Percentiles rank a stretch among this genome's conserved stretches.
These are phyloP conservation scores for Inga laurina DNA, from an alignment of 306 rosid species.

Conservation along the genomic window DNA sequence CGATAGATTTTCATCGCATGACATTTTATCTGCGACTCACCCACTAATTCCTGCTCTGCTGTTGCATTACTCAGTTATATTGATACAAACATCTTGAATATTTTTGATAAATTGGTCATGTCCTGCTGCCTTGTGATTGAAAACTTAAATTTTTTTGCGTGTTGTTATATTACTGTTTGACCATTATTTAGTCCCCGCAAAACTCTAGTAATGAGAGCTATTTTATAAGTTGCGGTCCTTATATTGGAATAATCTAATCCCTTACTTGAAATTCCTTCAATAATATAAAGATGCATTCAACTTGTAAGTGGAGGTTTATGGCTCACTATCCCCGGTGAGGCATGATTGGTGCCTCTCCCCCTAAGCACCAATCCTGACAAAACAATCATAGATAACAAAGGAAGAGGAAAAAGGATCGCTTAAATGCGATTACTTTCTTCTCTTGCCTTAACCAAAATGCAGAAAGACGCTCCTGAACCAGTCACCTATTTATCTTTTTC, in stretches of 20 bases:
- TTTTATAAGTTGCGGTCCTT: conserved; percentile 13
- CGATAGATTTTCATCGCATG: conserved; percentile 18
- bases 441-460: conserved; percentile 46
- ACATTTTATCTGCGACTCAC: background rate
- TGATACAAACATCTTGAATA: background rate
- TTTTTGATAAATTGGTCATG: background rate
- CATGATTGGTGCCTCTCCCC: conserved; percentile 43
- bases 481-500: conserved; percentile 39
- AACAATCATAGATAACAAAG: conserved; percentile 35
- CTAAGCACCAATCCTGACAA: conserved; percentile 33
- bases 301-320: conserved; percentile 53
- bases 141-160: background rate
- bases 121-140: background rate
- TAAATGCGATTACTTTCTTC: conserved; percentile 41
- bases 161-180: background rate
- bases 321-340: conserved; percentile 62
- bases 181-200: background rate
- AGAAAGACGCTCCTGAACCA: conserved; percentile 55
- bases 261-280: conserved; percentile 30
- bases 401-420: conserved; percentile 32
- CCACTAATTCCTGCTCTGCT: background rate
- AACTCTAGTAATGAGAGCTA: background rate
- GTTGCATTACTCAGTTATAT: background rate
- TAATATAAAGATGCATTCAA: conserved; percentile 34
- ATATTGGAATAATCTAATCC: conserved; percentile 28